Conservation (phyloP, 768 basidiomycete genomes). For the Lentinula boryana region DNA sequence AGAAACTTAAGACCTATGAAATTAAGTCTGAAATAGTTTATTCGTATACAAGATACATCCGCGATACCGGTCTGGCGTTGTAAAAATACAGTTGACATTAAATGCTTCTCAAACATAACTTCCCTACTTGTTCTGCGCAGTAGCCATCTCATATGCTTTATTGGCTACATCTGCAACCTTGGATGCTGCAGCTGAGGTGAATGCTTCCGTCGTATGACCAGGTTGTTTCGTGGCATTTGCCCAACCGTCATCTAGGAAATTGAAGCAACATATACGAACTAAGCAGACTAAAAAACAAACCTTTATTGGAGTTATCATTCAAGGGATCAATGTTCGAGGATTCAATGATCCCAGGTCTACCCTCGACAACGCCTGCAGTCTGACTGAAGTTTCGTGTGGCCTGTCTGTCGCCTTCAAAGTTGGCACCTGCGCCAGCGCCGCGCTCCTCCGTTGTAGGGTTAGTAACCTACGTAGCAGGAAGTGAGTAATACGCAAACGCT, state of each 20-base stretch:
- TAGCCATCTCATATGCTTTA: conserved; percentile 27
- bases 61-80: neutral
- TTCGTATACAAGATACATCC: neutral
- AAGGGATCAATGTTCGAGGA: conserved; percentile 46
- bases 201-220: conserved; percentile 7
- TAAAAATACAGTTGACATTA: neutral
- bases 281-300: conserved; percentile 14
- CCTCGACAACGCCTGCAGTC: conserved; percentile 45
- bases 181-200: conserved; percentile 18
- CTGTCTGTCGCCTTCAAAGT: conserved; percentile 33
- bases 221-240: conserved; percentile 22
- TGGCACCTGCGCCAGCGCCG: conserved; percentile 34
- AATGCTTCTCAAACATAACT: neutral
- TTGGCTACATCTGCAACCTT: conserved; percentile 29
- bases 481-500: neutral
- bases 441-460: conserved; percentile 32
- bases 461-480: conserved; percentile 23
- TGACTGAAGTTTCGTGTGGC: conserved; percentile 33
- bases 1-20: too few relatives aligned
- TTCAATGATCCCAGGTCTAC: conserved; percentile 52
- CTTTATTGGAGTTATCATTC: conserved; percentile 36
- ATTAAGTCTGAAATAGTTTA: too few relatives aligned
- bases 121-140: conserved; percentile 24
- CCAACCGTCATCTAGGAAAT: conserved; percentile 33
- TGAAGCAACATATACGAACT: neutral